Percentiles rank a stretch among this genome's conserved stretches.
Evolutionary conservation across 305 asterid species (phyloP).

Genomic region (Solanum hybrid): DNA sequence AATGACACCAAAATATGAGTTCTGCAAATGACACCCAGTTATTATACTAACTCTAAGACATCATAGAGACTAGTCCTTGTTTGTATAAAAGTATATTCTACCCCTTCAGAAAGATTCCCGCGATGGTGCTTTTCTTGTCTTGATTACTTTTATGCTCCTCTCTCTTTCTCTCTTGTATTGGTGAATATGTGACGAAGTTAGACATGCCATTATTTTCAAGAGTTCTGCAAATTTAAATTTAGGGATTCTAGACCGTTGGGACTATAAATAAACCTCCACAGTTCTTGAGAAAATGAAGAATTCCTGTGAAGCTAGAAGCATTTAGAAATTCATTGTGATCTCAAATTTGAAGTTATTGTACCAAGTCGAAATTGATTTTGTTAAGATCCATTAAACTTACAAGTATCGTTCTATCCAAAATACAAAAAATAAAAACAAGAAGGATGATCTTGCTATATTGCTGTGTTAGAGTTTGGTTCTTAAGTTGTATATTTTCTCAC

Average conservation of each 20-base stretch:
- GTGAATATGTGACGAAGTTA: background rate
- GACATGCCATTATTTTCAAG: background rate
- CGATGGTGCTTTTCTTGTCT: background rate
- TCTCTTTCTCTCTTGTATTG: background rate
- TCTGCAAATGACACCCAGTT: background rate
- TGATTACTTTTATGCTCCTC: background rate
- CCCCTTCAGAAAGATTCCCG: background rate
- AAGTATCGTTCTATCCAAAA: background rate
- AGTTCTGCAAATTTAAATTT: background rate
- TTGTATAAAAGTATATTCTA: background rate
- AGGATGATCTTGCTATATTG: background rate
- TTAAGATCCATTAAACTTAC: background rate
- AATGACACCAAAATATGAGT: background rate
- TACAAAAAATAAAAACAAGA: background rate
- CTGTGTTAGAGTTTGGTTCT: background rate
- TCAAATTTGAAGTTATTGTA: background rate
- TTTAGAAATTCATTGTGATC: background rate
- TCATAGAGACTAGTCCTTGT: background rate
- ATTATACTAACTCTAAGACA: background rate
- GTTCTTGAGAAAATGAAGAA: background rate
- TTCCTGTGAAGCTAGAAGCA: background rate
- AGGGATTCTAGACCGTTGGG: background rate
- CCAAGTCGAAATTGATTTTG: background rate
- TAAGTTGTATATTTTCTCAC: background rate
- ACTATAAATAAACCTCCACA: background rate